These are phyloP conservation scores for Cercophora scortea DNA, from an alignment of 495 filamentous ascomycete genomes.

Conservation along the genomic window DNA sequence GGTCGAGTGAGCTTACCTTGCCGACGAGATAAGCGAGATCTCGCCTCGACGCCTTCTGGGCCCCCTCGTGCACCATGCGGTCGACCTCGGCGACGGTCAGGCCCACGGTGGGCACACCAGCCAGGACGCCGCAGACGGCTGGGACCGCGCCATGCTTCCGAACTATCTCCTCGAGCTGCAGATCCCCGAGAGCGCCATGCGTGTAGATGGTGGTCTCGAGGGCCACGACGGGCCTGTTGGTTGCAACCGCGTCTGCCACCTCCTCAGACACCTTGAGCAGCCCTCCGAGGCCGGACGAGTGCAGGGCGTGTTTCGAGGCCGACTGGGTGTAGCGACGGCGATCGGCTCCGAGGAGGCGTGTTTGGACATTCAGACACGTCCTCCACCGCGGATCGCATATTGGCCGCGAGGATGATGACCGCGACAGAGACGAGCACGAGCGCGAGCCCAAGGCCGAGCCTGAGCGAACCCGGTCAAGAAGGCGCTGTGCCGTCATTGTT, in stretches of 20 bases:
- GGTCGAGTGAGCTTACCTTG: constrained; percentile 43
- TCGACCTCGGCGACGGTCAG: constrained; percentile 60
- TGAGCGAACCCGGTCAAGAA: background rate
- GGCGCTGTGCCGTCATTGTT: background rate
- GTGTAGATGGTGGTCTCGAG: constrained; percentile 79
- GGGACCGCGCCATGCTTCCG: constrained; percentile 77
- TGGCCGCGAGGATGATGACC: background rate
- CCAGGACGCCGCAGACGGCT: constrained; percentile 82
- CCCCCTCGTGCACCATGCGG: constrained; percentile 59
- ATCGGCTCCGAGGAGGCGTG: background rate
- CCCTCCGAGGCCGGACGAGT: constrained; percentile 30
- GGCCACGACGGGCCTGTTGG: constrained; percentile 75
- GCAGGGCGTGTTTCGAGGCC: background rate
- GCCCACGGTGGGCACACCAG: constrained; percentile 76
- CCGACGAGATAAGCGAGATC: constrained; percentile 79
- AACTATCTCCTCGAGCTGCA: constrained; percentile 73
- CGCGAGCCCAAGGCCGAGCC: background rate
- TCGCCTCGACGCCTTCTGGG: constrained; percentile 74
- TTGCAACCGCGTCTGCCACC: constrained; percentile 63
- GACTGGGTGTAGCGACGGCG: constrained; percentile 2
- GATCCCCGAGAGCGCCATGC: constrained; percentile 73
- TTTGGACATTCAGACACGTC: background rate
- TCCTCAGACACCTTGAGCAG: constrained; percentile 75
- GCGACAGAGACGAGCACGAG: background rate
- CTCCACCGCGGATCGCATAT: background rate